These are phyloP conservation scores for Yamadazyma membranifaciens DNA, from an alignment of 1,139 yeast genomes.

Conservation along the genomic window DNA sequence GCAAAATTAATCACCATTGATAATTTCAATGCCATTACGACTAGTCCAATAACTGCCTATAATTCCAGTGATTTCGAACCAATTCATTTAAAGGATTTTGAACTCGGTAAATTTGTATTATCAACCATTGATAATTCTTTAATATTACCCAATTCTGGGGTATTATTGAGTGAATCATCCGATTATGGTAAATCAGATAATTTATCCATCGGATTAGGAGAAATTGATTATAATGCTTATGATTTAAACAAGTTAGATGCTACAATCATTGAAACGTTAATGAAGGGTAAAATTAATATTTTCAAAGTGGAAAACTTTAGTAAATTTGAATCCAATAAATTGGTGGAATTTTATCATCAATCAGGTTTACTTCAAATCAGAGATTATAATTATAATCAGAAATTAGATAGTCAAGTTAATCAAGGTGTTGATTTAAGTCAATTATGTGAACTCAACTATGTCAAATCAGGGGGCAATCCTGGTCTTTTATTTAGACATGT, in stretches of 20 bases:
- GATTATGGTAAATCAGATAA: conserved; percentile 36
- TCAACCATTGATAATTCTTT: conserved; percentile 55
- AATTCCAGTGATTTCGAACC: conserved; percentile 55
- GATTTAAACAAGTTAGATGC: conserved; percentile 52
- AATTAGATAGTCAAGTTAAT: conserved; percentile 18
- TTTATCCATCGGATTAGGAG: conserved; percentile 59
- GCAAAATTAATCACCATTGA: conserved; percentile 78
- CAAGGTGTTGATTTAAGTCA: conserved; percentile 29
- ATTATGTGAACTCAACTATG: conserved; percentile 51
- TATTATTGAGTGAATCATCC: conserved; percentile 59
- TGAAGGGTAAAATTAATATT: conserved; percentile 47
- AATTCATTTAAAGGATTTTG: conserved; percentile 64
- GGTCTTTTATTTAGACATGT: conserved; percentile 54
- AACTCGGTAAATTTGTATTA: conserved; percentile 61
- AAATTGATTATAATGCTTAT: conserved; percentile 57
- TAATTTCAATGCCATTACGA: conserved; percentile 65
- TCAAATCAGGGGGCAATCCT: conserved; percentile 82
- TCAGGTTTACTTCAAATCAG: conserved; percentile 52
- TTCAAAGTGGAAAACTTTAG: conserved; percentile 50
- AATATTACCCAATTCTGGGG: conserved; percentile 58
- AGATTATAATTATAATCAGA: conserved; percentile 43
- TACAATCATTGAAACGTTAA: conserved; percentile 46
- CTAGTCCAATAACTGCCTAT: conserved; percentile 58
- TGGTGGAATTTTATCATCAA: conserved; percentile 53
- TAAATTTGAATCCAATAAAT: conserved; percentile 51